Evolutionary conservation across 2,329 filamentous ascomycete genomes (phyloP).

Genomic region (Aspergillus costaricaensis): DNA sequence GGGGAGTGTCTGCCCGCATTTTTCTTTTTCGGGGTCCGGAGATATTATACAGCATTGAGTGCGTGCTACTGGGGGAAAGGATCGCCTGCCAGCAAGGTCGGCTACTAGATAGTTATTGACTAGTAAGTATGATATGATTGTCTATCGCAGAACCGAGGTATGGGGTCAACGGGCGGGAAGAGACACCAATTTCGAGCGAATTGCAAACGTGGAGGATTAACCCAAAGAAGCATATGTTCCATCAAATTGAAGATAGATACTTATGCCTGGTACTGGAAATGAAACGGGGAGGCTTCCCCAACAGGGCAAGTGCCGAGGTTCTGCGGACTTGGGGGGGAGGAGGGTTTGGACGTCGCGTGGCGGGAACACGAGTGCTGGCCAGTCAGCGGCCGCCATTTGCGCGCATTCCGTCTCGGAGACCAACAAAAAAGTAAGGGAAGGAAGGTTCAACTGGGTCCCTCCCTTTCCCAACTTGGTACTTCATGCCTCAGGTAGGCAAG

Average conservation of each 20-base stretch:
- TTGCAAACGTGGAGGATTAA: not conserved
- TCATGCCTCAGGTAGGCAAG: no score
- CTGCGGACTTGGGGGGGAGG: not conserved
- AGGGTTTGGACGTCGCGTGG: slow-evolving; percentile 4
- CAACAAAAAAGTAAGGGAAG: not conserved
- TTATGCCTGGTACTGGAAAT: not conserved
- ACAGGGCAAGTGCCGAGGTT: slow-evolving; percentile 17
- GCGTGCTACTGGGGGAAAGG: no score
- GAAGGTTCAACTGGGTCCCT: not conserved
- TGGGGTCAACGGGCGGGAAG: no score
- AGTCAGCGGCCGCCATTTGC: slow-evolving; percentile 1
- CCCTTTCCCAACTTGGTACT: no score
- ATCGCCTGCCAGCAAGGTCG: no score
- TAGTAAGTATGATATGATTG: no score
- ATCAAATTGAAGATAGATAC: not conserved
- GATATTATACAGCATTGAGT: no score
- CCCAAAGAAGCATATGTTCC: not conserved
- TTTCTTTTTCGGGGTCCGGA: no score
- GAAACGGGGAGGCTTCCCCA: not conserved
- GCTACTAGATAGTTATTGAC: no score
- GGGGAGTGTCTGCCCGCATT: no score
- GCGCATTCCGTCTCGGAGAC: not conserved
- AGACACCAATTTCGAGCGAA: not conserved
- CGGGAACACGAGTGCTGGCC: not conserved
- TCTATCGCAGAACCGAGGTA: no score